These are phyloP conservation scores for Gracilaria gracilis DNA, from an alignment of 23 red algal genomes.

Conservation along the genomic window DNA sequence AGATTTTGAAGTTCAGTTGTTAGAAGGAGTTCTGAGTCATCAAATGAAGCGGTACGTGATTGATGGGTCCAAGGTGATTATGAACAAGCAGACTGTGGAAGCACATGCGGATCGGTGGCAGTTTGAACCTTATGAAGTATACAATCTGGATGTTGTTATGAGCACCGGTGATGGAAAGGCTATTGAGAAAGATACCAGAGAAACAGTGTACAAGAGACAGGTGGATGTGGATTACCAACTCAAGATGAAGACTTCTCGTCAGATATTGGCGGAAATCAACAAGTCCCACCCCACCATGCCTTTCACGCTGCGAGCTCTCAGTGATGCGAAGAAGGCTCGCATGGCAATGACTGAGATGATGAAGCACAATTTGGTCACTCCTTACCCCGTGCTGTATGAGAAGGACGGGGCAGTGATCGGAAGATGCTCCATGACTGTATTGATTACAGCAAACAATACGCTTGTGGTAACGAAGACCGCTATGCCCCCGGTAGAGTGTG, in stretches of 20 bases:
- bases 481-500: constrained; percentile 51
- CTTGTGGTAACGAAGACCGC: constrained; percentile 73
- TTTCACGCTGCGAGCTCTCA: constrained; percentile 86
- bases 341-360: constrained; percentile 95
- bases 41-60: constrained; percentile 95
- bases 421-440: constrained; percentile 85
- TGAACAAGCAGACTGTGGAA: constrained; percentile 89
- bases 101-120: constrained; percentile 78
- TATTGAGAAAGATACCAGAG: constrained; percentile 68
- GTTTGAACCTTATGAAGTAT: constrained; percentile 95
- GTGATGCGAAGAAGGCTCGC: constrained; percentile 78
- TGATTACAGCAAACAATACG: constrained; percentile 91
- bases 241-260: constrained; percentile 94
- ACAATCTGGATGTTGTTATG: constrained; percentile 95
- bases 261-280: constrained; percentile 89
- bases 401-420: constrained; percentile 91
- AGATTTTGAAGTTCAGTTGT: constrained; percentile 71
- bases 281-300: constrained; percentile 85
- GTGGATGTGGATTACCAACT: constrained; percentile 95
- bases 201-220: constrained; percentile 91
- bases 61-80: constrained; percentile 90
- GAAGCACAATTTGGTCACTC: constrained; percentile 88
- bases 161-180: constrained; percentile 95
- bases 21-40: constrained; percentile 96
- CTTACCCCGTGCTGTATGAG: constrained; percentile 98